Percentiles rank a stretch among this genome's conserved stretches.
Evolutionary conservation across 257 asterid species (phyloP).

Genomic region (Echium plantagineum): DNA sequence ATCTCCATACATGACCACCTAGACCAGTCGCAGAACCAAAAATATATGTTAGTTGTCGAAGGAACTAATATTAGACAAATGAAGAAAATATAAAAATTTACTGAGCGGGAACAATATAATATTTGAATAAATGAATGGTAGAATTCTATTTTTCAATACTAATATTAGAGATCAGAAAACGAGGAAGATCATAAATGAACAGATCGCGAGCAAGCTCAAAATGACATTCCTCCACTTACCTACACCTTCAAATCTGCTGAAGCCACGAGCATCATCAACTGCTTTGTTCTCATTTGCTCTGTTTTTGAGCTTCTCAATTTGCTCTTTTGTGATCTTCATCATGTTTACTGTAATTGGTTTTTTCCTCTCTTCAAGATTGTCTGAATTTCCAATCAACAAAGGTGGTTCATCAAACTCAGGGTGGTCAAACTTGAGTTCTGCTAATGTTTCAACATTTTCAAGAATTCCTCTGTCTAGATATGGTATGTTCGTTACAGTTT

Average conservation of each 20-base stretch:
- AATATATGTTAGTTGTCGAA: too few species aligned
- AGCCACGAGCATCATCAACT: neutral
- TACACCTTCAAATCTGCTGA: slow-evolving; percentile 14
- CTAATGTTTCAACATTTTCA: neutral
- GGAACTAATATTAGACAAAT: too few species aligned
- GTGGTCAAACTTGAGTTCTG: neutral
- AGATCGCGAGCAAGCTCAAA: too few species aligned
- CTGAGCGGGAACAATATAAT: too few species aligned
- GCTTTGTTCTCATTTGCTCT: slow-evolving; percentile 10
- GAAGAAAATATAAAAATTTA: too few species aligned
- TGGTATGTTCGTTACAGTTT: neutral
- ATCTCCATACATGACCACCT: slow-evolving; percentile 22
- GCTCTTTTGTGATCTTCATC: neutral
- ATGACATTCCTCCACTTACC: neutral
- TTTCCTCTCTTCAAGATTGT: neutral
- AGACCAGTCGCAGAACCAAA: neutral
- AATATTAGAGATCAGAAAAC: too few species aligned
- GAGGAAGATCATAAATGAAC: too few species aligned
- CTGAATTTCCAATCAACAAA: slow-evolving; percentile 5
- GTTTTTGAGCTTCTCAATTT: slow-evolving; percentile 7
- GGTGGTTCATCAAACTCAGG: slow-evolving; percentile 6
- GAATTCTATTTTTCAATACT: too few species aligned
- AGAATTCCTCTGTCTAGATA: slow-evolving; percentile 7
- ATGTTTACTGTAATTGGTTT: neutral
- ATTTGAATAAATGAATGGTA: too few species aligned